These are phyloP conservation scores for Penicillium argentinense DNA, from an alignment of 495 filamentous ascomycete genomes.

Conservation along the genomic window DNA sequence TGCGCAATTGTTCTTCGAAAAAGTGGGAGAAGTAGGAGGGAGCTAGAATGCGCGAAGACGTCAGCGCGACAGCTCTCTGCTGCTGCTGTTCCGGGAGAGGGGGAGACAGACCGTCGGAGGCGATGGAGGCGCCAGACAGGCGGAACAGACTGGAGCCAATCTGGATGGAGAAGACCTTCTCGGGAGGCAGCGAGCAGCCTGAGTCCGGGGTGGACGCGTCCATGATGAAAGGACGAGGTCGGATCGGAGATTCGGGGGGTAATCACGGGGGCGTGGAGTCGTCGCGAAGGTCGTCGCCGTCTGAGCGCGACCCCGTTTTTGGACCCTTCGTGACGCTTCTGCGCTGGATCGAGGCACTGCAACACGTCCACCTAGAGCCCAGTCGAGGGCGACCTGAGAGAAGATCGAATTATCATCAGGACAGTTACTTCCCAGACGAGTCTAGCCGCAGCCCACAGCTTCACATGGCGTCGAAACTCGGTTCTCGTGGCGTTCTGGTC, in stretches of 20 bases:
- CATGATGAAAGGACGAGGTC: too few species aligned
- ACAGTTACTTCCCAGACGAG: conserved; percentile 8
- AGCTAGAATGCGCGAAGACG: conserved; percentile 66
- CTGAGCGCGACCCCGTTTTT: too few species aligned
- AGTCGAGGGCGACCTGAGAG: neutral
- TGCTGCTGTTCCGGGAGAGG: too few species aligned
- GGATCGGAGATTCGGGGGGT: too few species aligned
- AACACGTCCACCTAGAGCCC: neutral
- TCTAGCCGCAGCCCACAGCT: neutral
- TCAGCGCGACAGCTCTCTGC: neutral
- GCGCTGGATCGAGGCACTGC: too few species aligned
- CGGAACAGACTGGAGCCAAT: conserved; percentile 90
- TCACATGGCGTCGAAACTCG: conserved; percentile 28
- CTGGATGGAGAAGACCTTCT: conserved; percentile 88
- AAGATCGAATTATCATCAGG: neutral
- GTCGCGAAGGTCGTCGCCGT: too few species aligned
- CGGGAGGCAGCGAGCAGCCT: conserved; percentile 45
- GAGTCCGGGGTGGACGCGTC: neutral
- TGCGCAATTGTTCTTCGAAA: conserved; percentile 80
- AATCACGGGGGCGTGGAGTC: too few species aligned
- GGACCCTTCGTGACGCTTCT: too few species aligned
- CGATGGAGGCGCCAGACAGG: conserved; percentile 90
- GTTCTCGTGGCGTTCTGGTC: conserved; percentile 1
- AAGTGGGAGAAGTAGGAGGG: conserved; percentile 97
- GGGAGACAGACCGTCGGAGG: conserved; percentile 81